Base-by-base conservation (phyloP, 495 filamentous ascomycete genomes). In the Chaetomium fimeti region DNA sequence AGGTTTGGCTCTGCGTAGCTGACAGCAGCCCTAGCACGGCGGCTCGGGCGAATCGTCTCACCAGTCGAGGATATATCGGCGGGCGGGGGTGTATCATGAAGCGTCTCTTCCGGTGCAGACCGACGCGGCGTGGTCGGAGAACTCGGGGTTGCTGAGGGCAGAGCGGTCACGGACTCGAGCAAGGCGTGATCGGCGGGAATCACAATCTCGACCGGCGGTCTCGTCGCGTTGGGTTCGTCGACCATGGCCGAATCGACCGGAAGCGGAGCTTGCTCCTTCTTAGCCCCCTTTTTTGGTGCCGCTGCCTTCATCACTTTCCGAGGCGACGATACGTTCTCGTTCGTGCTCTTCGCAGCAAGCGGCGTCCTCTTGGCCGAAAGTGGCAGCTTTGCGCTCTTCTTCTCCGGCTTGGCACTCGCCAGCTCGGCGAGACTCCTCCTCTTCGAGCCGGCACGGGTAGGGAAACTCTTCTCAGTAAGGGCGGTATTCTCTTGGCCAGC, bases 1-100 rank as follows among this genome's bases (percentile, higher is more conserved):
- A 96, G 78, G 69, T 89, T 95, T 11, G 91, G 91, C 73, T 93
- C 89, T 25, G 91, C 89, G 72, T 96, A 96, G 77, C 89, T 94
- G 53, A 96, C 83, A 32, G 83, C 81, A 8, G 84, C 78, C 57
- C 87, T 78, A 15, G 86, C 83, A 64, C 91, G 85, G 28, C 91
- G 79, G 49, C 84, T 86, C 12, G 85, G 81, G 54, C 90, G 81
- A 40, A 78, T 79, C 57, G 78, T 79, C 42, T 82, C 78, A 53
- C 79, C 82, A 9, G 72, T 75, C 3, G 77, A 78, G 27, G 80
- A 79, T 62, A 84, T 76, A 63, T 87, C 84, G 29, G 77, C 73
- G 1, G 83, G 80, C n/a, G 82, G 83, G n/a, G 83, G 84, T 0
- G 84, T 81, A 61, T 85, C 79, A 68, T 78, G 71, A n/a, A 74